A percentile compares a stretch with the other conserved stretches of the same genome.
Evolutionary conservation across 2,329 filamentous ascomycete genomes (phyloP).

Genomic region (Fusarium verticillioides): DNA sequence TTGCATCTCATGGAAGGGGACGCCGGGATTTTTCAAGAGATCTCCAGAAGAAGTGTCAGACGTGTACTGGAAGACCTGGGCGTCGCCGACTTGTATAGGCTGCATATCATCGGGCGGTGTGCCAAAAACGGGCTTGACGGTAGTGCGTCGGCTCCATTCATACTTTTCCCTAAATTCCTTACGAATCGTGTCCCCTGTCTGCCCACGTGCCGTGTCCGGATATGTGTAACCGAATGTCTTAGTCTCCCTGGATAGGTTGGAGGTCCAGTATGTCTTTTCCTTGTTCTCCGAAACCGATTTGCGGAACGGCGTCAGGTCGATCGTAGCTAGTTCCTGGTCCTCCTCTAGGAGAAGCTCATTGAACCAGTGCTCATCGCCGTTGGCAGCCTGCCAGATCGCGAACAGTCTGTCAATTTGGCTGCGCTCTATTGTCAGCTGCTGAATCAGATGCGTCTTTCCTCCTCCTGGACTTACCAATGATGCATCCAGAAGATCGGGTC

Average conservation of each 20-base stretch:
- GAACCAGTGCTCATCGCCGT: not conserved
- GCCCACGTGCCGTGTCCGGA: accelerated
- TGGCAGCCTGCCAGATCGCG: not conserved
- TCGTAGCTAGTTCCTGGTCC: accelerated
- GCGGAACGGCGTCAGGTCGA: not conserved
- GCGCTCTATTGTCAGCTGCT: accelerated
- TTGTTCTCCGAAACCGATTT: accelerated
- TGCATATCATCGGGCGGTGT: accelerated
- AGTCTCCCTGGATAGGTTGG: accelerated
- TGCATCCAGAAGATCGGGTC: not conserved
- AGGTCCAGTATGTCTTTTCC: not conserved
- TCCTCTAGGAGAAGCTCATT: not conserved
- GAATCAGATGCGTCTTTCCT: accelerated
- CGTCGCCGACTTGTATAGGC: too few species aligned
- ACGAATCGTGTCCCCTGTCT: not conserved
- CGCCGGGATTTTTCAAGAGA: accelerated
- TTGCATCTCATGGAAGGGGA: accelerated
- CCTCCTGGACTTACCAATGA: too few species aligned
- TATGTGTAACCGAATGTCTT: accelerated
- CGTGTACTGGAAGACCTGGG: accelerated
- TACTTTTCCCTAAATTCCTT: not conserved
- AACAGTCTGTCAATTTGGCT: not conserved
- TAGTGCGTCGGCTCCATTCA: not conserved
- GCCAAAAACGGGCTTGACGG: accelerated
- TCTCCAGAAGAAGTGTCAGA: accelerated